A percentile compares a stretch with the other conserved stretches of the same genome.
Conservation (phyloP, 345 rosid species). For the Citrus hindsii region DNA sequence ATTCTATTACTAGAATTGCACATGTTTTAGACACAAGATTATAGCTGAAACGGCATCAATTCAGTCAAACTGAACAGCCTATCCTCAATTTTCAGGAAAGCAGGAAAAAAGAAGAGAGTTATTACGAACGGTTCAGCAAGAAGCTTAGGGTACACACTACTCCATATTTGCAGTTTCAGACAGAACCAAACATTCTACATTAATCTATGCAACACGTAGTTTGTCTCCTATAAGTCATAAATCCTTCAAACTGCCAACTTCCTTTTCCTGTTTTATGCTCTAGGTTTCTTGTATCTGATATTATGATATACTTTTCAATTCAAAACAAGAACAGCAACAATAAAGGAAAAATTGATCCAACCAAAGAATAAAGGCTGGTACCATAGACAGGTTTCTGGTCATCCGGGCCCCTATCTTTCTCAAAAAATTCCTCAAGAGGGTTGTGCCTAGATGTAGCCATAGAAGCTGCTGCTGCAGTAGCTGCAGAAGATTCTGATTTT, state of each 20-base stretch:
- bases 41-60: neutral
- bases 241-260: neutral
- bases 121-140: neutral
- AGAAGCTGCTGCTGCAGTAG: constrained; percentile 52
- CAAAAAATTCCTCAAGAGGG: constrained; percentile 86
- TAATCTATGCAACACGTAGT: neutral
- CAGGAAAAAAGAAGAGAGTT: neutral
- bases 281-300: neutral
- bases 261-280: neutral
- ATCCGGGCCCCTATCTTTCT: constrained; percentile 61
- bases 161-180: neutral
- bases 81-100: neutral
- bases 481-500: constrained; percentile 51
- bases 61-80: neutral
- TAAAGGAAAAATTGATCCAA: neutral
- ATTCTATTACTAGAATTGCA: neutral
- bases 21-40: neutral
- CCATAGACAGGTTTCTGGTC: constrained; percentile 81
- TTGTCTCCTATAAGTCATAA: neutral
- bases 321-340: neutral
- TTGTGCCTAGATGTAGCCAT: constrained; percentile 35
- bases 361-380: constrained; percentile 8
- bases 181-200: neutral
- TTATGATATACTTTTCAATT: neutral
- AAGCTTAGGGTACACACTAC: neutral